Evolutionary conservation across 352 stramenopile species (phyloP).

Genomic region (Pythium brassicae): DNA sequence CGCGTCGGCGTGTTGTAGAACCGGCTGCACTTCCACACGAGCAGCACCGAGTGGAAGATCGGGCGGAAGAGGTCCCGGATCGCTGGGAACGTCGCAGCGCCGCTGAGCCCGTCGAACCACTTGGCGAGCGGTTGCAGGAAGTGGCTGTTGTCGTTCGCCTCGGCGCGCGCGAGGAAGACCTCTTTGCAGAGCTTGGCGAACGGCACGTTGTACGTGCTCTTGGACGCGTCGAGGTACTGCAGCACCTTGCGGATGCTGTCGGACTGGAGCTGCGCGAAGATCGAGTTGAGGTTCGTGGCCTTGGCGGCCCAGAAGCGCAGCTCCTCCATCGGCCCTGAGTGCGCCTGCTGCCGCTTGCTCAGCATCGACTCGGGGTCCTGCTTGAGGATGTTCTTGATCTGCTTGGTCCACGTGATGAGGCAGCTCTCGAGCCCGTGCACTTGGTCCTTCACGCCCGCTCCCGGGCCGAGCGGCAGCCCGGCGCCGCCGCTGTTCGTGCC

Average conservation of each 20-base stretch:
- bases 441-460: slow-evolving; percentile 60
- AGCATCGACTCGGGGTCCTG: slow-evolving; percentile 81
- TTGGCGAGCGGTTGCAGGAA: slow-evolving; percentile 77
- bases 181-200: slow-evolving; percentile 93
- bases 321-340: slow-evolving; percentile 76
- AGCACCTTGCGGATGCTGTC: slow-evolving; percentile 83
- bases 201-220: slow-evolving; percentile 89
- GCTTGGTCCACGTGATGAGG: slow-evolving; percentile 93
- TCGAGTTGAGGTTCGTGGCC: slow-evolving; percentile 84
- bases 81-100: slow-evolving; percentile 33
- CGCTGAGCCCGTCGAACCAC: slow-evolving; percentile 49
- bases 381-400: slow-evolving; percentile 93
- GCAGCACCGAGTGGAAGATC: slow-evolving; percentile 83
- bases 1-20: slow-evolving; percentile 90
- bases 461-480: slow-evolving; percentile 2
- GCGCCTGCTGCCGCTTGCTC: slow-evolving; percentile 56
- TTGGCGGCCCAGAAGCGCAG: slow-evolving; percentile 87
- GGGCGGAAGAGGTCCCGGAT: slow-evolving; percentile 79
- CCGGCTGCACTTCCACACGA: slow-evolving; percentile 88
- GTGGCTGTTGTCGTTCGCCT: slow-evolving; percentile 86
- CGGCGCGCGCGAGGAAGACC: slow-evolving; percentile 80
- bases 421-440: slow-evolving; percentile 85
- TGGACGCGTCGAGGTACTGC: slow-evolving; percentile 83
- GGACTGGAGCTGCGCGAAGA: slow-evolving; percentile 89
- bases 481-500: neutral